Evolutionary conservation across 352 stramenopile genomes (phyloP), one percentile per base, ranked within the genome.

Genomic region (Pythium aristosporum): DNA sequence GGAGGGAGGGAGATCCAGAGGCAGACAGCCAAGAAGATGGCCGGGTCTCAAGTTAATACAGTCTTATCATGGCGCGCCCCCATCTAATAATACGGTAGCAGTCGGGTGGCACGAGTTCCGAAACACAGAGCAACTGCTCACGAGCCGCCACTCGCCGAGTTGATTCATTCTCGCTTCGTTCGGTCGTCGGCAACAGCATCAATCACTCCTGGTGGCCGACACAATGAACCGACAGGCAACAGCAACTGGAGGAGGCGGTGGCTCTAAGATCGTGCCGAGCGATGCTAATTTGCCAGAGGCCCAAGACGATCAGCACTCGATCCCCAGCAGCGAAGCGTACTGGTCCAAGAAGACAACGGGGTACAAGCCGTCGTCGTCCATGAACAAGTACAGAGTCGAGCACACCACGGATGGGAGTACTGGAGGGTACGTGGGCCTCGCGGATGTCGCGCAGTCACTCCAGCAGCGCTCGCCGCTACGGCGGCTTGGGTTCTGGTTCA

Each of bases 401-500:
- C 25, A 30, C 43, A 15, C 15, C 11, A 37, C 16, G 42, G 46
- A 42, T 15, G 2, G 5, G 28, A 52, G 47, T 28, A 28, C 25
- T 36, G 57, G 13, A 47, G n/a, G 48, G 2, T 30, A 36, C n/a
- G 47, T 64, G 46, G 55, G 46, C 46, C 47, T 57, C 47, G 50
- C 9, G 1, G 57, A 55, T 13, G 47, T 64, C 12, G 57, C 18
- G 10, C 9, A 28, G 21, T 48, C 46, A 15, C 12, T 64, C 9
- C 41, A 46, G 18, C 44, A 57, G 37, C 57, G 57, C 23, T 51
- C 57, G 36, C 21, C 21, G 2, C 3, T n/a, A 4, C 48, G 60
- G 5, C 49, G 51, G 10, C 12, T 61, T 25, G 15, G 36, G 2
- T 67, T 68, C 28, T 67, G 61, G 61, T 5, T 67, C 42, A 68